Evolutionary conservation across 2,329 filamentous ascomycete species (phyloP).

Genomic region (Clarireedia homoeocarpa): DNA sequence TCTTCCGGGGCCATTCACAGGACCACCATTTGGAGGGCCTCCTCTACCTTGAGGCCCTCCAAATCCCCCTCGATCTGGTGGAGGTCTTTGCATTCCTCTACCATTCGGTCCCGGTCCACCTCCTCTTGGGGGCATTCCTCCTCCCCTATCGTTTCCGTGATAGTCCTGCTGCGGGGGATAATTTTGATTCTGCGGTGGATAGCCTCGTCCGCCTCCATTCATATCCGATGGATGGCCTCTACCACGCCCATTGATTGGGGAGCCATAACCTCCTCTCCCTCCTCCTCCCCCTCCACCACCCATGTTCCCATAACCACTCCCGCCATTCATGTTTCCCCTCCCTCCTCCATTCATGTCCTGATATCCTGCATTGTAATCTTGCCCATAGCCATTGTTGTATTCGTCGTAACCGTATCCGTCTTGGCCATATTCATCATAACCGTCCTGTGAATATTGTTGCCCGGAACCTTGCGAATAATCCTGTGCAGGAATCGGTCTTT

Average conservation of each 20-base stretch:
- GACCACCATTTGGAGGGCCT: conserved; percentile 12
- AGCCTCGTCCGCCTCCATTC: conserved; percentile 13
- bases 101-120: conserved; percentile 12
- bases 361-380: conserved; percentile 24
- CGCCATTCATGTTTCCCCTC: conserved; percentile 12
- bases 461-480: conserved; percentile 21
- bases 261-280: conserved; percentile 18
- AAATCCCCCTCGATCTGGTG: conserved; percentile 21
- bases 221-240: conserved; percentile 11
- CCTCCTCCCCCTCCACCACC: conserved; percentile 13
- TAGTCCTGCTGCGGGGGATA: conserved; percentile 26
- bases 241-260: conserved; percentile 24
- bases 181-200: conserved; percentile 23
- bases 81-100: conserved; percentile 25
- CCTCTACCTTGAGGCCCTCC: conserved; percentile 23
- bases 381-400: conserved; percentile 20
- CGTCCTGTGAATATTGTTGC: conserved; percentile 60
- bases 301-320: conserved; percentile 14
- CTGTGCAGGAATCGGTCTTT: conserved; percentile 23
- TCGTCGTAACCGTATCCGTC: conserved; percentile 27
- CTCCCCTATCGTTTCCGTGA: conserved; percentile 22
- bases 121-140: conserved; percentile 20
- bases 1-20: conserved; percentile 10
- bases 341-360: conserved; percentile 24
- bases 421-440: conserved; percentile 26